Evolutionary conservation across 495 filamentous ascomycete genomes (phyloP).

Genomic region (Neurospora tetraspora): DNA sequence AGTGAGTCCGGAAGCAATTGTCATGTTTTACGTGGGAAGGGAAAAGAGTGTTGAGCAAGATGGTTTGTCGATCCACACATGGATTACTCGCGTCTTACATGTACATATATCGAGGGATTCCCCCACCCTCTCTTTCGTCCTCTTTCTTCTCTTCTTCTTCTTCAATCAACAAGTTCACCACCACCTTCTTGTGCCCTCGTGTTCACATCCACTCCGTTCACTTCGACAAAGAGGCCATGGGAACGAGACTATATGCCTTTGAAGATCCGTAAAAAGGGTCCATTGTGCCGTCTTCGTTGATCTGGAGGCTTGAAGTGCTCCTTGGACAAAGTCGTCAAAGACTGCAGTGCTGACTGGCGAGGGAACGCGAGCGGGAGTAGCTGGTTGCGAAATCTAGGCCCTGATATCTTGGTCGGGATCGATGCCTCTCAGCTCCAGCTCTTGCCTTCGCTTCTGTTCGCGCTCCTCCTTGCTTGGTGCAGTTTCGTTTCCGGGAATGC

Average conservation of each 20-base stretch:
- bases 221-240: too few relatives aligned
- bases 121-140: too few relatives aligned
- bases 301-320: slow-evolving; percentile 4
- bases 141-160: too few relatives aligned
- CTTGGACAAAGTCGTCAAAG: slow-evolving; percentile 14
- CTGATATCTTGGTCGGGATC: slow-evolving; percentile 13
- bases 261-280: neutral
- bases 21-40: neutral
- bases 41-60: neutral
- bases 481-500: slow-evolving; percentile 23
- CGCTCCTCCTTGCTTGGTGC: slow-evolving; percentile 20
- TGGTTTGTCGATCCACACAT: too few relatives aligned
- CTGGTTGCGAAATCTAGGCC: neutral
- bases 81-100: too few relatives aligned
- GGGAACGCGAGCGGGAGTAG: neutral
- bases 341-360: neutral
- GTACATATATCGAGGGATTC: too few relatives aligned
- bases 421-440: slow-evolving; percentile 12
- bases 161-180: too few relatives aligned
- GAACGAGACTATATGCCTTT: neutral
- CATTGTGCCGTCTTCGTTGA: neutral
- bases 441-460: slow-evolving; percentile 16
- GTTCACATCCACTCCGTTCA: too few relatives aligned
- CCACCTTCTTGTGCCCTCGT: too few relatives aligned
- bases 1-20: neutral